phyloP scores from a whole-genome alignment of 2,329 filamentous ascomycete species.

The Fusarium sp. region DNA sequence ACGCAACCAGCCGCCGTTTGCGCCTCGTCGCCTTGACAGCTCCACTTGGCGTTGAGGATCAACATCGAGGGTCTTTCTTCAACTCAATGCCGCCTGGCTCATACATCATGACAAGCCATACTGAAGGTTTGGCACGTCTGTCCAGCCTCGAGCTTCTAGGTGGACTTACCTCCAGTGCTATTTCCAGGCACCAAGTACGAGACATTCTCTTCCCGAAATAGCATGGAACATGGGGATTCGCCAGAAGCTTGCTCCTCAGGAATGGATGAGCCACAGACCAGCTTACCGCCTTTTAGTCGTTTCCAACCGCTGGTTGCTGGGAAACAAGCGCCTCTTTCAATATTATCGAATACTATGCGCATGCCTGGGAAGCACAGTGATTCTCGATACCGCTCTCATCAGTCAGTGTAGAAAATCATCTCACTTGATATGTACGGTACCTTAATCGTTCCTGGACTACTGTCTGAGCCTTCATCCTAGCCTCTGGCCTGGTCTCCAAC shows the following conservation, averaged over 20 bases:
- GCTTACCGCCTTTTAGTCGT: constrained; percentile 18
- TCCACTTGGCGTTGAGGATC: constrained; percentile 39
- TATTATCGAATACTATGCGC: not conserved
- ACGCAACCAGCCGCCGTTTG: constrained; percentile 41
- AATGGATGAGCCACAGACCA: constrained; percentile 18
- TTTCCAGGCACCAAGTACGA: constrained; percentile 15
- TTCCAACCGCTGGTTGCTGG: constrained; percentile 8
- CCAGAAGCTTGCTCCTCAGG: constrained; percentile 2
- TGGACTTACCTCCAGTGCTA: not conserved
- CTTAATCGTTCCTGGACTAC: constrained; percentile 39
- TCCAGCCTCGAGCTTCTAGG: constrained; percentile 4
- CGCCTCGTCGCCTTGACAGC: constrained; percentile 39
- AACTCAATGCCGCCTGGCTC: constrained; percentile 21
- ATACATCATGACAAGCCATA: constrained; percentile 1
- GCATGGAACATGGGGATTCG: constrained; percentile 1
- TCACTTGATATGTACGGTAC: constrained; percentile 24
- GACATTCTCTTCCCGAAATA: constrained; percentile 5
- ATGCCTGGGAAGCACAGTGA: not conserved
- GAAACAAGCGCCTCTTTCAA: constrained; percentile 5
- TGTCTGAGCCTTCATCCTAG: constrained; percentile 31
- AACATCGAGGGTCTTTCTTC: constrained; percentile 29
- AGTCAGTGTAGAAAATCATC: not conserved
- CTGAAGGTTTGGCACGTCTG: constrained; percentile 9
- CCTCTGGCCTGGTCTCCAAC: constrained; percentile 37
- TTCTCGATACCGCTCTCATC: not conserved